These are phyloP conservation scores for Phylloporus sp. DNA, from an alignment of 768 basidiomycete species.

Conservation along the genomic window DNA sequence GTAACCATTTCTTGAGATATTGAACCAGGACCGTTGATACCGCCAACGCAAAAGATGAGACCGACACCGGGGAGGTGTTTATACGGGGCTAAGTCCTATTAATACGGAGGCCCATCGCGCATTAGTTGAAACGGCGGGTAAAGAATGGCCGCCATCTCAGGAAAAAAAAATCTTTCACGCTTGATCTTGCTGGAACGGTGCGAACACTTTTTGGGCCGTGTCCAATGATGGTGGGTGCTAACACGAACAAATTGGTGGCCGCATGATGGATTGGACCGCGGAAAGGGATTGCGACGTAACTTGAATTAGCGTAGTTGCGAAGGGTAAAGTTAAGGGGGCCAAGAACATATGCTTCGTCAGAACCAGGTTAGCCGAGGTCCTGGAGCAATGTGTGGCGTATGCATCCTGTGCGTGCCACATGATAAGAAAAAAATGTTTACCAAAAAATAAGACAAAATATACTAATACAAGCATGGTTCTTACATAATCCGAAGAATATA, in stretches of 20 bases:
- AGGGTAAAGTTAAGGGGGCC: no score
- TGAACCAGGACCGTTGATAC: not conserved
- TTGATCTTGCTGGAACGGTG: not conserved
- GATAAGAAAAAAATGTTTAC: no score
- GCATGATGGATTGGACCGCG: not conserved
- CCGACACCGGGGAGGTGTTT: not conserved
- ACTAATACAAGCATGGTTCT: no score
- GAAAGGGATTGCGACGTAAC: not conserved
- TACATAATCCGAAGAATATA: no score
- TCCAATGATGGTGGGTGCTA: not conserved
- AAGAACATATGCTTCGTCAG: no score
- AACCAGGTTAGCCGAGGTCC: no score
- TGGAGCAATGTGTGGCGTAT: no score
- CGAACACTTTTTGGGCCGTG: not conserved
- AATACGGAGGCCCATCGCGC: conserved; percentile 7
- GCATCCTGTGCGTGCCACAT: no score
- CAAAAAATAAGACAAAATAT: no score
- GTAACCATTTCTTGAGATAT: not conserved
- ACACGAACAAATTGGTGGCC: conserved; percentile 4
- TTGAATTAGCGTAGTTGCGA: no score
- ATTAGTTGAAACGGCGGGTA: conserved; percentile 16
- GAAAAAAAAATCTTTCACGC: conserved; percentile 28
- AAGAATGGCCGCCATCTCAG: conserved; percentile 11
- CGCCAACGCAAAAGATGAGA: not conserved
- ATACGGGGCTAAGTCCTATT: not conserved